A percentile compares a stretch with the other conserved stretches of the same genome.
Evolutionary conservation across 805 yeast genomes (phyloP).

Genomic region (Saturnispora galanensis): DNA sequence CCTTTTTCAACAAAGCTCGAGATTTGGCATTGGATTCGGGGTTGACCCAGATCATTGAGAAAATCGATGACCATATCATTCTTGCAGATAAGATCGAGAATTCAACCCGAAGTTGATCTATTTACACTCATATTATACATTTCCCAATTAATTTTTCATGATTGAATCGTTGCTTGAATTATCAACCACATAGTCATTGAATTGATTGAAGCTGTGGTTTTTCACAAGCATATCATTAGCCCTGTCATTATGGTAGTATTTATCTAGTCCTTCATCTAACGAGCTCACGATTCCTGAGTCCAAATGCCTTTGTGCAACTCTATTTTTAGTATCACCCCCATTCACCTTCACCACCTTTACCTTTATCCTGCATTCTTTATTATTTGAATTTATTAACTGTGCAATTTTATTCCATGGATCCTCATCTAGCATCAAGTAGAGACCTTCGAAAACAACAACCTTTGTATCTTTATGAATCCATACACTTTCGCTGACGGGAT

Average conservation of each 20-base stretch:
- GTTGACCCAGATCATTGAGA: slow-evolving; percentile 49
- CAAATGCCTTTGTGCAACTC: slow-evolving; percentile 63
- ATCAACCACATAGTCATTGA: slow-evolving; percentile 16
- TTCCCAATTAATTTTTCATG: no score
- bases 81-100: background rate
- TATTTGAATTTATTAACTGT: slow-evolving; percentile 20
- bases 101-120: background rate
- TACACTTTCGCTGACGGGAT: slow-evolving; percentile 55
- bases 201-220: slow-evolving; percentile 8
- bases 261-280: slow-evolving; percentile 39
- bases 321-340: slow-evolving; percentile 29
- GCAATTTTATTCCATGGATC: slow-evolving; percentile 50
- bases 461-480: slow-evolving; percentile 30
- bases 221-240: slow-evolving; percentile 43
- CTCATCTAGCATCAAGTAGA: slow-evolving; percentile 52
- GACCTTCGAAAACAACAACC: slow-evolving; percentile 66
- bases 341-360: slow-evolving; percentile 22
- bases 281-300: slow-evolving; percentile 41
- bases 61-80: slow-evolving; percentile 50
- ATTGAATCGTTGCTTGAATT: slow-evolving; percentile 8
- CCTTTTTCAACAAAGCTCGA: slow-evolving; percentile 57
- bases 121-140: no score
- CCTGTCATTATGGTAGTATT: slow-evolving; percentile 49
- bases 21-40: slow-evolving; percentile 60
- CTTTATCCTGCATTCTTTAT: slow-evolving; percentile 12